A percentile compares a stretch with the other conserved stretches of the same genome.
These are phyloP conservation scores for Stylosanthes scabra DNA, from an alignment of 331 rosid genomes.

Conservation along the genomic window DNA sequence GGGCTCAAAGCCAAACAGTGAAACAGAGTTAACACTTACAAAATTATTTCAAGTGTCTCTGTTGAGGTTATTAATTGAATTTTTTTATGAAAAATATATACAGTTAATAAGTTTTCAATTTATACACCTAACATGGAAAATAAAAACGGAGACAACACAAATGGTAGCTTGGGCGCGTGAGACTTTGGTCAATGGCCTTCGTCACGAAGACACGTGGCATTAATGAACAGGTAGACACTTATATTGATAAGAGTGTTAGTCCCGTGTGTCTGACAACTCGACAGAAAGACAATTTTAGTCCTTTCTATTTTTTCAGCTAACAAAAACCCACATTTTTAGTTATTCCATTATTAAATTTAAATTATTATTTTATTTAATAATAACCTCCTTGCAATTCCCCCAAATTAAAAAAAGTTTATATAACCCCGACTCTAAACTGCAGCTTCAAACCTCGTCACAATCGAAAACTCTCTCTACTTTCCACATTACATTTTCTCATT, in stretches of 20 bases:
- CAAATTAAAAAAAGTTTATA: too few relatives aligned
- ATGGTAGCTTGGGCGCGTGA: too few relatives aligned
- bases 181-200: not conserved
- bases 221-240: not conserved
- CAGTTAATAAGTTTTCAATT: too few relatives aligned
- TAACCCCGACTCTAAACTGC: not conserved
- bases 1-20: too few relatives aligned
- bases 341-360: too few relatives aligned
- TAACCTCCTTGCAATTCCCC: too few relatives aligned
- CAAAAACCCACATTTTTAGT: not conserved
- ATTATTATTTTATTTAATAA: not conserved
- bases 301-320: not conserved
- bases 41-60: too few relatives aligned
- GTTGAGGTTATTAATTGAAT: too few relatives aligned
- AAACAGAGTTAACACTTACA: too few relatives aligned
- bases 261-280: conserved; percentile 30
- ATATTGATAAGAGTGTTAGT: conserved; percentile 3
- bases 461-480: conserved; percentile 21
- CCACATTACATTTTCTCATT: not conserved
- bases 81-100: too few relatives aligned
- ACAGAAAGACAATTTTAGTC: conserved; percentile 22
- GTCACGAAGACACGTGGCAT: conserved; percentile 28
- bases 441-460: not conserved
- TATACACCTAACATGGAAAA: too few relatives aligned
- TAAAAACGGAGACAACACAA: too few relatives aligned